A percentile compares a stretch with the other conserved stretches of the same genome.
These are phyloP conservation scores for Hyaloscypha variabilis DNA, from an alignment of 495 filamentous ascomycete genomes.

Conservation along the genomic window DNA sequence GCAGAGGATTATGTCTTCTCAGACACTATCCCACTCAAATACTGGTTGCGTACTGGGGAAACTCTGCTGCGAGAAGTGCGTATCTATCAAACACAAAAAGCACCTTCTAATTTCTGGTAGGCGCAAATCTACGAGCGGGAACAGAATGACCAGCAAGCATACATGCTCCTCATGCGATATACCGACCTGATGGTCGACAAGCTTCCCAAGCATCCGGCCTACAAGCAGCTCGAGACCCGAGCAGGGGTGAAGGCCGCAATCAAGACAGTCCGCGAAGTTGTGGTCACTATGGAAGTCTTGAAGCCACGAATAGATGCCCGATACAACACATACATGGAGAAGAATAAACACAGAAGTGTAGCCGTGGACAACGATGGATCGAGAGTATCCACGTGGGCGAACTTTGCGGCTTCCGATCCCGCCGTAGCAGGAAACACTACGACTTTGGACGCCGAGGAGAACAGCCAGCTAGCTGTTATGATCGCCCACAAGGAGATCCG, in stretches of 20 bases:
- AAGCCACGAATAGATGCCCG: constrained; percentile 70
- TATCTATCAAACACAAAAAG: background rate
- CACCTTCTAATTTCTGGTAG: constrained; percentile 39
- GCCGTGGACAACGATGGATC: constrained; percentile 15
- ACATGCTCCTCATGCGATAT: constrained; percentile 83
- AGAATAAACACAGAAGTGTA: constrained; percentile 30
- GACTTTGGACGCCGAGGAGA: constrained; percentile 64
- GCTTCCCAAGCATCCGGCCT: constrained; percentile 62
- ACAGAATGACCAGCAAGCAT: constrained; percentile 83
- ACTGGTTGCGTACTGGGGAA: constrained; percentile 82
- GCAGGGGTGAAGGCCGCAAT: constrained; percentile 20
- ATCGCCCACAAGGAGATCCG: constrained; percentile 74
- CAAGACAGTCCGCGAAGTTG: constrained; percentile 29
- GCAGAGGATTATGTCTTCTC: constrained; percentile 83
- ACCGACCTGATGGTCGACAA: constrained; percentile 67
- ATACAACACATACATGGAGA: constrained; percentile 52
- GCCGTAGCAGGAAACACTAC: constrained; percentile 47
- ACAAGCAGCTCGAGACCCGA: constrained; percentile 47
- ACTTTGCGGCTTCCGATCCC: constrained; percentile 48
- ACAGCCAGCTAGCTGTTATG: constrained; percentile 77
- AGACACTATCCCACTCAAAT: constrained; percentile 67
- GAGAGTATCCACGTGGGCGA: constrained; percentile 30
- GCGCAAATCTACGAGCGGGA: constrained; percentile 82
- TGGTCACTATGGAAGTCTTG: constrained; percentile 64
- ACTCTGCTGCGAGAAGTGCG: constrained; percentile 77